These are phyloP conservation scores for Pittosporum tobira DNA, from an alignment of 129 eudicot species.

Conservation along the genomic window DNA sequence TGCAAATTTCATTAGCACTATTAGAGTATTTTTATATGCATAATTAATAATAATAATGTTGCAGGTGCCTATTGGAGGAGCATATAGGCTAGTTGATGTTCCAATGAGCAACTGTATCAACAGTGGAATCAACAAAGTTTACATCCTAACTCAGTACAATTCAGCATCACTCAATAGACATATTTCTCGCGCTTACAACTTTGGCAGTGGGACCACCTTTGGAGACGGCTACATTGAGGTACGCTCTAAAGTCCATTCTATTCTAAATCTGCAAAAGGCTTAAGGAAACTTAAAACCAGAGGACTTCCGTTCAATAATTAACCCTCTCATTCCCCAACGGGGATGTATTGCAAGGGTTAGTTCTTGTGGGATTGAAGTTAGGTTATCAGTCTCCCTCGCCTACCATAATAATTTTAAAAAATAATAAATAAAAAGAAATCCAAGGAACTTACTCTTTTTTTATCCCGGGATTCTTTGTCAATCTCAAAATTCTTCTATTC, in stretches of 20 bases:
- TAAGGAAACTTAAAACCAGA: no score
- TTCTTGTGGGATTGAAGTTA: no score
- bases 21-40: background rate
- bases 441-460: no score
- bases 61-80: conserved; percentile 96
- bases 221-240: conserved; percentile 96
- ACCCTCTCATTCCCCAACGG: no score
- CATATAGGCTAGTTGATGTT: conserved; percentile 85
- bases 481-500: conserved; percentile 5
- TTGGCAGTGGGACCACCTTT: conserved; percentile 63
- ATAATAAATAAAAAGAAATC: no score
- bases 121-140: conserved; percentile 86
- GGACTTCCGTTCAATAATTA: no score
- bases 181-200: conserved; percentile 71
- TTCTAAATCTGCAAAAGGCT: no score
- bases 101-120: conserved; percentile 99
- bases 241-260: background rate
- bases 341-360: no score
- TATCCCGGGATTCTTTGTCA: background rate
- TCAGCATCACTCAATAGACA: conserved; percentile 94
- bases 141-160: conserved; percentile 89
- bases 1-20: background rate
- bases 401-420: no score
- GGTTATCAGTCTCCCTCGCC: no score
- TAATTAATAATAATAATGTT: background rate